Evolutionary conservation across 192 early-diverging fungal genomes (phyloP).

Genomic region (Pecoramyces ruminantium): DNA sequence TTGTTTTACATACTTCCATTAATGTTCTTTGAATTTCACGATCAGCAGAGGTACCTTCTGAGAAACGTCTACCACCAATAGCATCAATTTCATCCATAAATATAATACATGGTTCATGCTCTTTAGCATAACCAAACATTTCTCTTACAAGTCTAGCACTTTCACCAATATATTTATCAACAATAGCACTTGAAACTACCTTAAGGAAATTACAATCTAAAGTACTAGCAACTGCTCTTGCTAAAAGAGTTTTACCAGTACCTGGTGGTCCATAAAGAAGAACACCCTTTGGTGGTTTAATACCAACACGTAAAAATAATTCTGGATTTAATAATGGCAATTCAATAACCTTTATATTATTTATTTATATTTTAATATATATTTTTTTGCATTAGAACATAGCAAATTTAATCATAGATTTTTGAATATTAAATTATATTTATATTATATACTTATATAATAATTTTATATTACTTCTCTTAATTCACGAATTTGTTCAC

Average conservation of each 20-base stretch:
- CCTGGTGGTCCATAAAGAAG: constrained; percentile 80
- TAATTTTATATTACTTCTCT: constrained; percentile 57
- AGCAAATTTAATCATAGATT: too few relatives aligned
- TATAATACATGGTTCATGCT: constrained; percentile 99
- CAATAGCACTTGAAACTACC: constrained; percentile 95
- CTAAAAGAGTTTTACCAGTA: constrained; percentile 94
- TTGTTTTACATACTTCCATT: constrained; percentile 46
- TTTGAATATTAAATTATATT: too few relatives aligned
- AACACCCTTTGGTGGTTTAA: constrained; percentile 97
- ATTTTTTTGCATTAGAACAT: too few relatives aligned
- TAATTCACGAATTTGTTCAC: constrained; percentile 93
- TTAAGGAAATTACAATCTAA: constrained; percentile 98
- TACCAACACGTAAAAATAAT: constrained; percentile 89
- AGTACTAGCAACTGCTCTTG: constrained; percentile 90
- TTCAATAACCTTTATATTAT: constrained; percentile 53
- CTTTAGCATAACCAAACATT: constrained; percentile 95
- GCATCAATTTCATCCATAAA: constrained; percentile 99
- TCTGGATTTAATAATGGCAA: constrained; percentile 97
- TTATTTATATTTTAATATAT: too few relatives aligned
- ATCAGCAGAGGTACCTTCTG: constrained; percentile 98
- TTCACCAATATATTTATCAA: constrained; percentile 99
- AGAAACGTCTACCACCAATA: constrained; percentile 95
- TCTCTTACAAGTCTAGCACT: constrained; percentile 90
- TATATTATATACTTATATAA: too few relatives aligned
- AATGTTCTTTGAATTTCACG: constrained; percentile 98